Evolutionary conservation across 345 rosid genomes (phyloP), one percentile per base, ranked within the genome.

Genomic region (Populus pruinosa): DNA sequence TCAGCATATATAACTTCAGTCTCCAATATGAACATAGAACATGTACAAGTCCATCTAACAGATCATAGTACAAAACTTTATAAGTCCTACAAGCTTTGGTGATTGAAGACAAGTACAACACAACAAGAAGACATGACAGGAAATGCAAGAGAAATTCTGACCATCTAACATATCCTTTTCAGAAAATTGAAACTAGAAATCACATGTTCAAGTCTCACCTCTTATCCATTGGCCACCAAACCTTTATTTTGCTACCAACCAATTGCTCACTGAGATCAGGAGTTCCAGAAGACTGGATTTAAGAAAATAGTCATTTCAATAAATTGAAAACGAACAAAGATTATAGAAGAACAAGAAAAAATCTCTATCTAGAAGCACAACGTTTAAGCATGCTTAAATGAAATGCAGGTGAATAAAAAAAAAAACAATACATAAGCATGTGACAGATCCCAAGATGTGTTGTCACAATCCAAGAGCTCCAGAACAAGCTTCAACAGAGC

Each of bases 151-250:
- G 21, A 59, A 50, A 64, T 50, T 25, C 39, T 38, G 38, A 49
- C 38, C 69, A 56, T 41, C 56, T 8, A 43, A 35, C 50, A 77
- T 33, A 33, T n/a, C 21, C 4, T 5, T 8, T 29, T 41, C 55
- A 38, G 18, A 38, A 41, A 68, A 63, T 17, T 61, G 50, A 62
- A 72, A 80, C 56, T 71, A 14, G 55, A 64, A 71, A 55, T 59
- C 64, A 23, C 29, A 59, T 59, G 23, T 59, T 23, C 64, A 59
- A 78, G 50, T 71, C 94, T 87, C 72, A 90, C 97, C 5, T 87
- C 77, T 71, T 83, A 83, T 92, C 96, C 73, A 83, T 12, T 10
- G 94, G 96, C 96, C 96, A 92, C 91, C 92, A 92, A 33, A 92
- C 87, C 75, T 84, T 88, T 72, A 92, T 80, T 83, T 77, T 90